Conservation (phyloP, 176 grass and related monocot species). For the Thinopyrum elongatum region DNA sequence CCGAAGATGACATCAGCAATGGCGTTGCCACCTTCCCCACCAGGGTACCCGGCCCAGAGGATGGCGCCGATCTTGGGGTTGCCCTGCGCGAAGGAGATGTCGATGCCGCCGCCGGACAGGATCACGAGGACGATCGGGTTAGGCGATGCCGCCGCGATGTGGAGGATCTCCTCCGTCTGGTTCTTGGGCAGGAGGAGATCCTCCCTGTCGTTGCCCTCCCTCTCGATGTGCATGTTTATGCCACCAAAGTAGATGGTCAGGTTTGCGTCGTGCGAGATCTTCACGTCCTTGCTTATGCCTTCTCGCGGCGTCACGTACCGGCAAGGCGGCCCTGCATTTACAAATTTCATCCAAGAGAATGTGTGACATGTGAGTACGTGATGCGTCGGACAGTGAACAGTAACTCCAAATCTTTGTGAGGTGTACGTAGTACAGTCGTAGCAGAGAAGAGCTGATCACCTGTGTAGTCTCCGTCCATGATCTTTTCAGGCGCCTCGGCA, state of each 20-base stretch:
- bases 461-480: conserved; percentile 48
- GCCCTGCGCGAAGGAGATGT: conserved; percentile 50
- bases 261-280: neutral
- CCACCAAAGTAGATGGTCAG: conserved; percentile 43
- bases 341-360: no score
- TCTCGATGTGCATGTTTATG: conserved; percentile 46
- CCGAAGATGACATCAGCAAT: conserved; percentile 53
- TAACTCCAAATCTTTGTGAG: neutral
- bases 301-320: conserved; percentile 38
- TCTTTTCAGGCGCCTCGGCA: neutral
- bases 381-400: neutral
- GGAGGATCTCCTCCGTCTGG: conserved; percentile 41
- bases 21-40: conserved; percentile 46
- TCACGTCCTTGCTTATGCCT: conserved; percentile 35
- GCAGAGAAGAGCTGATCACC: neutral
- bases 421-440: no score
- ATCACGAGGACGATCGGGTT: conserved; percentile 55
- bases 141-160: conserved; percentile 32
- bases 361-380: neutral
- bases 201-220: conserved; percentile 49
- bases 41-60: conserved; percentile 59
- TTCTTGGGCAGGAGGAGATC: conserved; percentile 54
- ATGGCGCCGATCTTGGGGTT: conserved; percentile 60
- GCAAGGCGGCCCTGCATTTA: conserved; percentile 40
- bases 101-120: conserved; percentile 47